These are phyloP conservation scores for Lipomyces starkeyi DNA, from an alignment of 805 yeast genomes.

Conservation along the genomic window DNA sequence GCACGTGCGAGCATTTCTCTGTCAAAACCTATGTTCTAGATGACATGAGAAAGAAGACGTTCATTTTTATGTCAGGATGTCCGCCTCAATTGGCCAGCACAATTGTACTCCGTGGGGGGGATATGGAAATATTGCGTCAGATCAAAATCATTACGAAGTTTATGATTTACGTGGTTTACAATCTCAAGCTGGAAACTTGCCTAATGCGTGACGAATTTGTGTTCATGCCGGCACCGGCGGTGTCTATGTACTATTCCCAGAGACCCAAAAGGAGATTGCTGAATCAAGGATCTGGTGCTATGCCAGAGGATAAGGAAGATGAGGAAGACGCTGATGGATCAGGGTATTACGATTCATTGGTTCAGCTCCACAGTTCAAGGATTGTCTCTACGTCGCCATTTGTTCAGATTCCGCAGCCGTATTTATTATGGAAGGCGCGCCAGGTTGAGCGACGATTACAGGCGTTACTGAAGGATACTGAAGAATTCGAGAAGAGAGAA, in stretches of 20 bases:
- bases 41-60: constrained; percentile 59
- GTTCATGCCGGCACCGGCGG: constrained; percentile 44
- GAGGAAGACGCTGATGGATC: constrained; percentile 17
- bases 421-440: constrained; percentile 60
- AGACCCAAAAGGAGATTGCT: constrained; percentile 1
- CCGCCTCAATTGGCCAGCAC: constrained; percentile 79
- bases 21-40: constrained; percentile 68
- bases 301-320: constrained; percentile 11
- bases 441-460: constrained; percentile 51
- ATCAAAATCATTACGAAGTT: constrained; percentile 82
- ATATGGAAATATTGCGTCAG: constrained; percentile 62
- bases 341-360: constrained; percentile 43
- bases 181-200: constrained; percentile 78
- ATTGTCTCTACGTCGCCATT: constrained; percentile 84
- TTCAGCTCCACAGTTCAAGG: constrained; percentile 54
- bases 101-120: constrained; percentile 81
- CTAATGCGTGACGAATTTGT: constrained; percentile 73
- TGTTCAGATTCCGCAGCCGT: constrained; percentile 74
- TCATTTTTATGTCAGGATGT: constrained; percentile 80
- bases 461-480: constrained; percentile 41
- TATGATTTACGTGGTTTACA: constrained; percentile 77
- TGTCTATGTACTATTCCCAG: not conserved
- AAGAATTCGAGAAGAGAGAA: constrained; percentile 23
- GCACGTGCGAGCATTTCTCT: constrained; percentile 74
- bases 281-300: not conserved